Percentiles rank a stretch among this genome's conserved stretches.
Evolutionary conservation across 441 rosid species (phyloP).

Genomic region (Macaranga tanarius): DNA sequence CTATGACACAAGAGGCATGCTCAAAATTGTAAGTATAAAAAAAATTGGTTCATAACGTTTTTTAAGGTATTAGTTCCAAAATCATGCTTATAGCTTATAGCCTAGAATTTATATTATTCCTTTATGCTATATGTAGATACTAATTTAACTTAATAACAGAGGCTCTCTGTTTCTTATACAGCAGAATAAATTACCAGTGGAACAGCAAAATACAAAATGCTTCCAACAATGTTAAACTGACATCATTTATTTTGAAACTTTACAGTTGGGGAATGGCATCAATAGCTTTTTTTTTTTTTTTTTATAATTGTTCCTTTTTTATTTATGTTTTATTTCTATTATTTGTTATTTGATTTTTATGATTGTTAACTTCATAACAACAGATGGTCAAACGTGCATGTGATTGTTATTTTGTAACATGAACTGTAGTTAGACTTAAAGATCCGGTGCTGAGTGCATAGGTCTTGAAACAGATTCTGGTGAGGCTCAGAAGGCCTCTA

Average conservation of each 20-base stretch:
- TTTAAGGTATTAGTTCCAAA: not conserved
- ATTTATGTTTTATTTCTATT: too few relatives aligned
- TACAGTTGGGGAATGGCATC: conserved; percentile 1
- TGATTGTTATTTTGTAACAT: not conserved
- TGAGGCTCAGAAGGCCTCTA: not conserved
- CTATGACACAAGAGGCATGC: conserved; percentile 84
- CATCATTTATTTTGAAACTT: conserved; percentile 11
- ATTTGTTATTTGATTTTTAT: not conserved
- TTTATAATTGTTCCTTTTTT: too few relatives aligned
- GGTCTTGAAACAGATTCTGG: conserved; percentile 1
- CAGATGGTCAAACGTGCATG: not conserved
- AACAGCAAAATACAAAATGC: not conserved
- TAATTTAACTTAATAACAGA: not conserved
- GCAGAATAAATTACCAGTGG: conserved; percentile 2
- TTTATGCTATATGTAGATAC: not conserved
- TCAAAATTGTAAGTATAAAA: conserved; percentile 48
- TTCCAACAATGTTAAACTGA: not conserved
- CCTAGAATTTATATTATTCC: too few relatives aligned
- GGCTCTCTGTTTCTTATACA: not conserved
- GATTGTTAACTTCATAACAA: not conserved
- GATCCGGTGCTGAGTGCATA: too few relatives aligned
- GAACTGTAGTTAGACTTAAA: too few relatives aligned
- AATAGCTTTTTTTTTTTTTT: not conserved
- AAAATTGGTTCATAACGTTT: not conserved
- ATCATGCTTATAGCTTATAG: too few relatives aligned